Base-by-base conservation (phyloP, 2,329 filamentous ascomycete species). In the Aspergillus awamori region DNA sequence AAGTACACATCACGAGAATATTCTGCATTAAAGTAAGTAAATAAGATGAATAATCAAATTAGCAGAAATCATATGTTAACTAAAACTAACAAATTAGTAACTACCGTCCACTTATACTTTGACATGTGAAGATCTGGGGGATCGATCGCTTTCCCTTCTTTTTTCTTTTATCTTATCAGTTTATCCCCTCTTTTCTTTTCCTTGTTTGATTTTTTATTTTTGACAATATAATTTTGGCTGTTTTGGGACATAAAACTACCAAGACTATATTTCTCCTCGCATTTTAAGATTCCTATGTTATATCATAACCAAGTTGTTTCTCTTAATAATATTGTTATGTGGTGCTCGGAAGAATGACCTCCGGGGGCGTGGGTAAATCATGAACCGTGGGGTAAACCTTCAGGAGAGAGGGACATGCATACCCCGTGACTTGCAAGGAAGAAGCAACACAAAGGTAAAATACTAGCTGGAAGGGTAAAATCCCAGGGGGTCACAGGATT, bases 331-430 rank as follows among this genome's bases (percentile, higher is more conserved):
- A 20, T 36, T 5, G 4, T 36, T 36, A 15, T 36, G 33, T 36
- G 26, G 26, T 26, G 24, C 15, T 24, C 58, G 60, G 54, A 61
- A 54, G 54, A 59, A 47, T n/a, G 39, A 59, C 55, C 49, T 36
- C 39, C 51, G 59, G 2, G 11, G 59, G 53, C 55, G 47, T 63
- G 63, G 64, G 51, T 66, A 67, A 67, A 63, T 47, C 33, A 62
- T 65, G 55, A 62, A 57, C 65, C 65, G 59, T 65, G 53, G 53
- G 53, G 53, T 45, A 56, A 56, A 39, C 20, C 38, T 55, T 47
- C 39, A 17, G 38, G 26, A 15, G 20, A 36, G 33, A 5, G 11
- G 28, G 11, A 30, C 33, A 13, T 36, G 33, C 33, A 11, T 36
- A 13, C 5, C 33, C 33, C 33, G 33, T 36, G 33, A 36, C 33